Base-by-base conservation (phyloP, 2,329 filamentous ascomycete species). In the Aspergillus latus region DNA sequence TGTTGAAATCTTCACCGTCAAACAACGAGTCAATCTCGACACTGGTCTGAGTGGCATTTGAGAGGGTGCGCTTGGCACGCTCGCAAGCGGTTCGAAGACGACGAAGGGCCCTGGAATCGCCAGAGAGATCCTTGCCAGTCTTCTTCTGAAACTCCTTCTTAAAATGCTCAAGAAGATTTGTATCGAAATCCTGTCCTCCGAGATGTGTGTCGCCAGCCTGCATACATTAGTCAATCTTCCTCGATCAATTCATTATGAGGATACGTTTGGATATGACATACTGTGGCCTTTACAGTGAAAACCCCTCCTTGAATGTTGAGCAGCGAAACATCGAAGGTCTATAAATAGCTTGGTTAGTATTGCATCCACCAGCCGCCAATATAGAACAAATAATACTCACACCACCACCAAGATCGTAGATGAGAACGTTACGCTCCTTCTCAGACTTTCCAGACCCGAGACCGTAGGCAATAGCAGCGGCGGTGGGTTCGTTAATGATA, bases 401-500 rank as follows among this genome's bases (percentile, higher is more conserved):
- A 34, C 94, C 94, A 86, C 94, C 94, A 86, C 94, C 94, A 63
- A 99, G 88, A 88, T 99, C 94, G 84, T 97, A 99, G 83, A 99
- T 97, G 68, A 99, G 86, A 73, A 99, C 93, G 77, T 97, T 96
- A 74, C 94, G 91, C 86, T 97, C 94, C 85, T 96, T 96, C 78
- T 90, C 89, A 53, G 90, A 89, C 85, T 96, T 96, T 82, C 91
- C 92, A 67, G 90, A 84, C 74, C 92, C 92, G 61, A 99, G 89
- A 85, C 94, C 94, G 79, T 99, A 99, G 70, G 94, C 94, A 72
- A 97, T 97, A 70, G 94, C 94, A 62, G 94, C 94, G 68, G 94
- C 94, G 63, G 94, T 99, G 60, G 94, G 94, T 84, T 99, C 94
- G 87, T 99, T 99, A 83, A 99, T 97, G 82, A 99, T 97, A 85